Conservation (phyloP, 345 rosid species). For the Brassica nigra region DNA sequence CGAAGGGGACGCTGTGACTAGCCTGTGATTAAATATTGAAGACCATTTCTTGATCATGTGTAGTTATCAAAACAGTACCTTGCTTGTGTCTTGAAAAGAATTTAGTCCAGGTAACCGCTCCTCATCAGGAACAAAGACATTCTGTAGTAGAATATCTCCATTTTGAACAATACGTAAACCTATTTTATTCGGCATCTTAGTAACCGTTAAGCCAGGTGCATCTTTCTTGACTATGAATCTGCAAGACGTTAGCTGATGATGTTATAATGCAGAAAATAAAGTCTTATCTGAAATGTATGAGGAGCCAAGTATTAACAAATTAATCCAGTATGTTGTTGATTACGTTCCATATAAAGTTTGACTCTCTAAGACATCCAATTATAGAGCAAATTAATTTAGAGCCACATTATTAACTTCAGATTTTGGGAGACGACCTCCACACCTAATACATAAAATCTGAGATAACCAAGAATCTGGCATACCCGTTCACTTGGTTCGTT, state of each 20-base stretch:
- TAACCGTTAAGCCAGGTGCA: constrained; percentile 83
- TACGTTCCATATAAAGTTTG: not conserved
- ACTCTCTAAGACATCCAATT: not conserved
- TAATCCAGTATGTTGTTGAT: not conserved
- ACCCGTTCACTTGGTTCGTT: constrained; percentile 94
- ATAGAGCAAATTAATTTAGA: not conserved
- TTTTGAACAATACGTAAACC: constrained; percentile 94
- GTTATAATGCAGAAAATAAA: constrained; percentile 10
- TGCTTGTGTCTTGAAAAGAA: constrained; percentile 88
- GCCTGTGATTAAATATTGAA: not conserved
- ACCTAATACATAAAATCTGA: constrained; percentile 11
- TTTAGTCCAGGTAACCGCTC: constrained; percentile 85
- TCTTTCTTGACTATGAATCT: constrained; percentile 84
- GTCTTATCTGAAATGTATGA: not conserved
- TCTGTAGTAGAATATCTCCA: constrained; percentile 81
- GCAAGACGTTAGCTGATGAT: constrained; percentile 38
- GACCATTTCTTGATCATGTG: constrained; percentile 8
- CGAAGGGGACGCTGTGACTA: not conserved
- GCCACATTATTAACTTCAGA: constrained; percentile 22
- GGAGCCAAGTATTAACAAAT: constrained; percentile 5
- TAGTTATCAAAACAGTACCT: constrained; percentile 50
- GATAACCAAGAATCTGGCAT: constrained; percentile 21
- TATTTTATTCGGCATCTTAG: constrained; percentile 89
- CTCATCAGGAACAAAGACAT: constrained; percentile 86
- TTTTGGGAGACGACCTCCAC: constrained; percentile 14